Conservation (phyloP, 1,139 yeast genomes). For the Diutina sp. region DNA sequence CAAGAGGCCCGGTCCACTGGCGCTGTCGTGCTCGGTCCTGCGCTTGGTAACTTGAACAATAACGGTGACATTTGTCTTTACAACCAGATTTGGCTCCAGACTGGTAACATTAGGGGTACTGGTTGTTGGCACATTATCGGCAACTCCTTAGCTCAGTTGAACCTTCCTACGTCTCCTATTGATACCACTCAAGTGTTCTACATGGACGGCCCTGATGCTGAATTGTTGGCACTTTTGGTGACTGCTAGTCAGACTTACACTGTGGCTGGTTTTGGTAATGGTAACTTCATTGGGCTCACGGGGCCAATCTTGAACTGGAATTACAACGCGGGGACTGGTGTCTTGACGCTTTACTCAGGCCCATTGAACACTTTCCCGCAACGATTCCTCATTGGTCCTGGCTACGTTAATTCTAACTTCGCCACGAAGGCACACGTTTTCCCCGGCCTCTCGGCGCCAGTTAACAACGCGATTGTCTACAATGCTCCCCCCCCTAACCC, state of each 20-base stretch:
- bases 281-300: not conserved
- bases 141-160: not conserved
- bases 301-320: not conserved
- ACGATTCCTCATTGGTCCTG: not conserved
- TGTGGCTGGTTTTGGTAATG: not conserved
- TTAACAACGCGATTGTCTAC: not conserved
- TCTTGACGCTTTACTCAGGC: not conserved
- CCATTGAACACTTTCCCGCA: not conserved
- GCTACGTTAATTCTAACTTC: not conserved
- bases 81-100: not conserved
- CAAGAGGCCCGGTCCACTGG: not conserved
- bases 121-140: not conserved
- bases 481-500: not conserved
- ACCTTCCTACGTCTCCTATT: not conserved
- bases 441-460: not conserved
- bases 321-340: not conserved
- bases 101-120: not conserved
- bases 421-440: not conserved
- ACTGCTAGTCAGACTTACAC: not conserved
- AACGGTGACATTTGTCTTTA: constrained; percentile 1
- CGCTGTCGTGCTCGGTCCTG: not conserved
- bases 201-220: not conserved
- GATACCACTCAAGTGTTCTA: not conserved
- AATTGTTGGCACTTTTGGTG: not conserved
- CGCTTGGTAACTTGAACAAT: not conserved